Percentiles rank a stretch among this genome's conserved stretches.
These are phyloP conservation scores for Phylloporus sp. DNA, from an alignment of 768 basidiomycete genomes.

Conservation along the genomic window DNA sequence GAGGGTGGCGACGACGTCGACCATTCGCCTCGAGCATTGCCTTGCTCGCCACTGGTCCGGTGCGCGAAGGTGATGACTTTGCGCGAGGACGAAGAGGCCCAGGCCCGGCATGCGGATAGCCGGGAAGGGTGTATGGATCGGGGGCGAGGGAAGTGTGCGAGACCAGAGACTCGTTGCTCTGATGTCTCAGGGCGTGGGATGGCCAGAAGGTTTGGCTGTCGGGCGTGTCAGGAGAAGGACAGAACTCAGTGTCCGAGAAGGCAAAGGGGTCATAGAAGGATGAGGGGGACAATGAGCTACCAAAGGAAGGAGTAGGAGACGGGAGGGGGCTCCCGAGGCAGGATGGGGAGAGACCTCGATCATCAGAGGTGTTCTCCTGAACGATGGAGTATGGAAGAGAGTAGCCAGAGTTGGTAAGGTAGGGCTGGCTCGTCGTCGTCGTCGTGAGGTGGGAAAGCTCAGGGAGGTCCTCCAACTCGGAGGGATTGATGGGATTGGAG, in stretches of 20 bases:
- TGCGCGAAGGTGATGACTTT: constrained; percentile 10
- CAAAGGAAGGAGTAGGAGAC: constrained; percentile 27
- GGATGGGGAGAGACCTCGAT: constrained; percentile 9
- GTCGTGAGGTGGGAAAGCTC: constrained; percentile 17
- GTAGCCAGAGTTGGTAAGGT: constrained; percentile 5
- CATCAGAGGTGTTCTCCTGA: constrained; percentile 5
- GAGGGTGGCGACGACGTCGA: constrained; percentile 28
- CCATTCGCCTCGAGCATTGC: constrained; percentile 32
- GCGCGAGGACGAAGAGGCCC: constrained; percentile 18
- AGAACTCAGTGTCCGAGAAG: constrained; percentile 22
- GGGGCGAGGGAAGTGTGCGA: background rate
- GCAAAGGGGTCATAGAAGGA: constrained; percentile 6
- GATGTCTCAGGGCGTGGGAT: background rate
- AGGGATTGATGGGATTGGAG: background rate
- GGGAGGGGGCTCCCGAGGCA: constrained; percentile 14
- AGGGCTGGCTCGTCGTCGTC: background rate
- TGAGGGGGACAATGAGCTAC: constrained; percentile 21
- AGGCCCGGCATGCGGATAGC: background rate
- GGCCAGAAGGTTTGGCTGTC: constrained; percentile 8
- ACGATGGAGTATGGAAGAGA: constrained; percentile 13
- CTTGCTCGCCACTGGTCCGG: constrained; percentile 26
- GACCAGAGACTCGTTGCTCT: constrained; percentile 9
- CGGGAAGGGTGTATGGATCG: background rate
- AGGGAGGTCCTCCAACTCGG: constrained; percentile 17
- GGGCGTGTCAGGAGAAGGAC: constrained; percentile 18